A percentile compares a stretch with the other conserved stretches of the same genome.
These are phyloP conservation scores for Singerocomus rubriflavus DNA, from an alignment of 1,284 basidiomycete species.

Conservation along the genomic window DNA sequence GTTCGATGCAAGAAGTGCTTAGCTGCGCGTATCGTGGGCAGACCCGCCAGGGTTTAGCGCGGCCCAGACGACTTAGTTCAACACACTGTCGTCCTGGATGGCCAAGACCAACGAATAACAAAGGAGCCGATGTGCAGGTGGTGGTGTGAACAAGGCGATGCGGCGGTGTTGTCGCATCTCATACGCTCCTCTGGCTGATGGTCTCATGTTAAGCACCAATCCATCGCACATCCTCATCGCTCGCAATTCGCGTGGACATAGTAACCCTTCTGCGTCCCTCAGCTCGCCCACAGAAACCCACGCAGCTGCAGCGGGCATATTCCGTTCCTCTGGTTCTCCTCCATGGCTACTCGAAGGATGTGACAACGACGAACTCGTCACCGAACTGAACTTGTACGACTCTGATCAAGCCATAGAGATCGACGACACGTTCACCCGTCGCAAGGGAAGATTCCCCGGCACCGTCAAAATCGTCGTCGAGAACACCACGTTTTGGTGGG, in stretches of 20 bases:
- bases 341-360: slow-evolving; percentile 73
- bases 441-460: slow-evolving; percentile 62
- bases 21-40: too few species aligned
- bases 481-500: slow-evolving; percentile 78
- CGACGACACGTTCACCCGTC: slow-evolving; percentile 64
- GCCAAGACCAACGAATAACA: too few species aligned
- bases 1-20: too few species aligned
- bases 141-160: slow-evolving; percentile 5
- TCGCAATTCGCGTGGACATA: slow-evolving; percentile 68
- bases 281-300: slow-evolving; percentile 82
- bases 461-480: slow-evolving; percentile 85
- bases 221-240: slow-evolving; percentile 83
- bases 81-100: too few species aligned
- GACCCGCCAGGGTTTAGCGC: too few species aligned
- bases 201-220: slow-evolving; percentile 55
- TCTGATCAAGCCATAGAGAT: slow-evolving; percentile 71
- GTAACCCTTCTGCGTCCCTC: slow-evolving; percentile 72
- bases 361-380: slow-evolving; percentile 64
- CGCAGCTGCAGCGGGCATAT: slow-evolving; percentile 77
- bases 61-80: too few species aligned
- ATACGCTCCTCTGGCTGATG: background rate
- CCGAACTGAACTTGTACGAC: slow-evolving; percentile 62
- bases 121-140: too few species aligned
- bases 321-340: slow-evolving; percentile 71
- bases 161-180: background rate